These are phyloP conservation scores for Blastobotrys arbuscula DNA, from an alignment of 1,139 yeast genomes.

Conservation along the genomic window DNA sequence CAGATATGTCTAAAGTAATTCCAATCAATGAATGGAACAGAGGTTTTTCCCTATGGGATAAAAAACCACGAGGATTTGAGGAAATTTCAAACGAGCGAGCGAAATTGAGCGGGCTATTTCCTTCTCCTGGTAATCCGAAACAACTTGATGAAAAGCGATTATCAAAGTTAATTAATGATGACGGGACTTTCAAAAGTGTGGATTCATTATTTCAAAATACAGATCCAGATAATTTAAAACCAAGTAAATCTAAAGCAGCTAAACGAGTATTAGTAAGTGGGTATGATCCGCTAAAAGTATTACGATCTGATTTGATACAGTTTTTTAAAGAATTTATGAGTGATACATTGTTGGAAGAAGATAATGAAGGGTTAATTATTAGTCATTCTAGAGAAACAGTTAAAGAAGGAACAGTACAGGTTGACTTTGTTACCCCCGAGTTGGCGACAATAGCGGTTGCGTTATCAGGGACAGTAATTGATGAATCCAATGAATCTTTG, in stretches of 20 bases:
- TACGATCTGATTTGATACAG: slow-evolving; percentile 38
- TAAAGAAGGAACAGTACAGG: slow-evolving; percentile 22
- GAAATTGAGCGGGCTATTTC: slow-evolving; percentile 74
- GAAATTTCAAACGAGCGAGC: slow-evolving; percentile 73
- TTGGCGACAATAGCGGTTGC: slow-evolving; percentile 57
- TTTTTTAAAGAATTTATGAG: slow-evolving; percentile 41
- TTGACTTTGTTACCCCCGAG: slow-evolving; percentile 50
- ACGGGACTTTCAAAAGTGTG: slow-evolving; percentile 4
- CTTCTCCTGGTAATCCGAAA: slow-evolving; percentile 63
- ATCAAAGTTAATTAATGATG: slow-evolving; percentile 3
- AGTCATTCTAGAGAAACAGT: slow-evolving; percentile 1
- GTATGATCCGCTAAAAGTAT: slow-evolving; percentile 41
- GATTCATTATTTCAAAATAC: slow-evolving; percentile 10
- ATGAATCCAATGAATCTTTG: slow-evolving; percentile 21
- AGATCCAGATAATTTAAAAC: slow-evolving; percentile 14
- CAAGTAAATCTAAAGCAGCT: slow-evolving; percentile 33
- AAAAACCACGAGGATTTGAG: slow-evolving; percentile 69
- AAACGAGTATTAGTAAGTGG: slow-evolving; percentile 47
- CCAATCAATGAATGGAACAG: slow-evolving; percentile 44
- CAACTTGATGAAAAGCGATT: slow-evolving; percentile 28
- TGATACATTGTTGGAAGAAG: slow-evolving; percentile 14
- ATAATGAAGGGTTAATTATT: slow-evolving; percentile 7
- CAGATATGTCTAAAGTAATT: slow-evolving; percentile 33
- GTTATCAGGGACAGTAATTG: slow-evolving; percentile 38
- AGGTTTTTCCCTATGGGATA: slow-evolving; percentile 64